Conservation (phyloP, 2,329 filamentous ascomycete genomes). For the Colletotrichum tabaci region DNA sequence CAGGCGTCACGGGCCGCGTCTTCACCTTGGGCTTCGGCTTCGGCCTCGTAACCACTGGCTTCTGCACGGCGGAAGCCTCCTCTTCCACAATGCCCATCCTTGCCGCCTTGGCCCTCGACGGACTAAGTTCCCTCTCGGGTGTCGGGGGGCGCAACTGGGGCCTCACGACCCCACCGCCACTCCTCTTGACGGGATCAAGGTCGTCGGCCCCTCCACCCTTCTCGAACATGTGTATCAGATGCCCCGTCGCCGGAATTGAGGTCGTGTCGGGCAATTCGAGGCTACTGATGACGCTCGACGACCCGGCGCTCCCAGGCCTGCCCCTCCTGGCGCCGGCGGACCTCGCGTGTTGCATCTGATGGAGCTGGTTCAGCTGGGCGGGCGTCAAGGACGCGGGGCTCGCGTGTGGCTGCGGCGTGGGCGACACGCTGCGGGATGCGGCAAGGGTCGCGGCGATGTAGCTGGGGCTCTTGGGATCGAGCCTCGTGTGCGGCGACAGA, state of each 20-base stretch:
- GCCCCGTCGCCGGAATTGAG: slow-evolving; percentile 73
- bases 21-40: slow-evolving; percentile 49
- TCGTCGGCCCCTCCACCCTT: slow-evolving; percentile 43
- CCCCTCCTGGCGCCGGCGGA: slow-evolving; percentile 31
- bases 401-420: slow-evolving; percentile 37
- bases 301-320: slow-evolving; percentile 51
- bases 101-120: slow-evolving; percentile 36
- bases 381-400: slow-evolving; percentile 33
- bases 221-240: slow-evolving; percentile 80
- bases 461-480: slow-evolving; percentile 68
- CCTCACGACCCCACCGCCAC: slow-evolving; percentile 34
- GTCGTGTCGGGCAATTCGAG: slow-evolving; percentile 66
- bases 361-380: slow-evolving; percentile 36
- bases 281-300: slow-evolving; percentile 50
- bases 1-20: slow-evolving; percentile 39
- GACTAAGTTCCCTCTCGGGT: slow-evolving; percentile 50
- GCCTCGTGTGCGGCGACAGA: slow-evolving; percentile 42
- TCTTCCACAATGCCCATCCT: slow-evolving; percentile 26
- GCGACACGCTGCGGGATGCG: slow-evolving; percentile 42
- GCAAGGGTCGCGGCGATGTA: slow-evolving; percentile 74
- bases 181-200: slow-evolving; percentile 55
- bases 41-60: slow-evolving; percentile 20
- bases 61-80: neutral
- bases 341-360: slow-evolving; percentile 35
- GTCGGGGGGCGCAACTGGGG: slow-evolving; percentile 50